Evolutionary conservation across 2,329 filamentous ascomycete species (phyloP), one percentile per base, ranked within the genome.

Genomic region (Ascochyta fabae): DNA sequence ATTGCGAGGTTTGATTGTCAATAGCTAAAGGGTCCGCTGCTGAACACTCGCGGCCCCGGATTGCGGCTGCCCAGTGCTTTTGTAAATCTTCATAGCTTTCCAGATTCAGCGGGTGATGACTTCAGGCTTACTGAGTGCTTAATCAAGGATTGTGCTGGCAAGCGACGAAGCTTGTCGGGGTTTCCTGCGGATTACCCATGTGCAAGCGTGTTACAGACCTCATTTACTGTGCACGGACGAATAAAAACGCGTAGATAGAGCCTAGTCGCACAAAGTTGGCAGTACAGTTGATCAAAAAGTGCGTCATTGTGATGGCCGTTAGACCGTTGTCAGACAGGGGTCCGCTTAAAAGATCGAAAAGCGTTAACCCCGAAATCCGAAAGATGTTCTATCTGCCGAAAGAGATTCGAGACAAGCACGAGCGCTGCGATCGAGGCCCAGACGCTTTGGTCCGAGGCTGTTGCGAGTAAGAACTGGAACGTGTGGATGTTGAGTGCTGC

Each of bases 1-100:
- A 73, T 74, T 15, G 24, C 65, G 24, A 26, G 35, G 4, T 13
- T 6, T 31, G 27, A 13, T n/a, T 33, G 33, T 56, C 6, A 38
- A 19, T 26, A 5, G 12, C 13, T 13, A 33, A 50, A 40, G 9
- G 13, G 12, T 39, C 29, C n/a, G 33, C 26, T 19, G n/a, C 24
- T 19, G 15, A 29, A 41, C 4, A 8, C 19, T 9, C 26, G 33
- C 38, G 6, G 16, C 31, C 24, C 15, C 39, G 24, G 24, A 24
- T 26, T 41, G 41, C 22, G 41, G 53, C 33, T 26, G 31, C 16
- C 9, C 31, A 12, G 36, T 47, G 33, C 48, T 51, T 56, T 53
- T 53, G 40, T 42, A 42, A 9, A 23, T 26, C 13, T 15, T 40
- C 4, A 8, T n/a, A 15, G 23, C 33, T 22, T 39, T 53, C 43